These are phyloP conservation scores for Fusarium cicatricum DNA, from an alignment of 2,329 filamentous ascomycete genomes.

Conservation along the genomic window DNA sequence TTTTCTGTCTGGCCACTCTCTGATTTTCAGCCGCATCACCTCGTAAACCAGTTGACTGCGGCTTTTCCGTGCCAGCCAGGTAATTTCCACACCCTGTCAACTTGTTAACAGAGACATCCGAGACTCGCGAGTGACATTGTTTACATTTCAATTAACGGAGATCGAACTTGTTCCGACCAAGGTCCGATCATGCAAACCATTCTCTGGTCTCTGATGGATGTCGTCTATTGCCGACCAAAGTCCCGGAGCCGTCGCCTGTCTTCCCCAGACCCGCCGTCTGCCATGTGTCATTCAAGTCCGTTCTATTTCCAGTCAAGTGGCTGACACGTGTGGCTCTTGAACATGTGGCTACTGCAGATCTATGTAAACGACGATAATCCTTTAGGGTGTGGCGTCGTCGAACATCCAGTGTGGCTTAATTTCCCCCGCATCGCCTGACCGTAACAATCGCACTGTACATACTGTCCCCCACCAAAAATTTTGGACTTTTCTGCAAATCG, in stretches of 20 bases:
- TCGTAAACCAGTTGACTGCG: slow-evolving; percentile 2
- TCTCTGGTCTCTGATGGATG: neutral
- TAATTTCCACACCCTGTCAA: neutral
- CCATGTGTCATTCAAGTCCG: slow-evolving; percentile 23
- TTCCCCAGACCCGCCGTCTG: slow-evolving; percentile 22
- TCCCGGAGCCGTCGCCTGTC: slow-evolving; percentile 9
- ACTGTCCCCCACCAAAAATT: slow-evolving; percentile 33
- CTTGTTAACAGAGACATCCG: neutral
- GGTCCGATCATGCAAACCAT: neutral
- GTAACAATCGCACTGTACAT: neutral
- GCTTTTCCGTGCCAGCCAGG: slow-evolving; percentile 1
- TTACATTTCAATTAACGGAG: neutral
- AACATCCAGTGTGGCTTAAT: slow-evolving; percentile 8
- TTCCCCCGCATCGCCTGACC: neutral
- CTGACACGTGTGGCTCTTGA: neutral
- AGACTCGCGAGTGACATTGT: neutral
- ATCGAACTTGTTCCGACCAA: neutral
- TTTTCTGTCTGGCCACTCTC: neutral
- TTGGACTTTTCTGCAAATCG: slow-evolving; percentile 33
- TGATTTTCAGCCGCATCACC: slow-evolving; percentile 29
- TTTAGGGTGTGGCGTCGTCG: too few species aligned
- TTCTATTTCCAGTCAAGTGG: slow-evolving; percentile 16
- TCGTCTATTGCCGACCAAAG: slow-evolving; percentile 9
- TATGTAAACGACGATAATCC: neutral
- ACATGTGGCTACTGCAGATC: slow-evolving; percentile 13